phyloP scores from a whole-genome alignment of 2,329 filamentous ascomycete genomes.

The Kalmusia sp. region DNA sequence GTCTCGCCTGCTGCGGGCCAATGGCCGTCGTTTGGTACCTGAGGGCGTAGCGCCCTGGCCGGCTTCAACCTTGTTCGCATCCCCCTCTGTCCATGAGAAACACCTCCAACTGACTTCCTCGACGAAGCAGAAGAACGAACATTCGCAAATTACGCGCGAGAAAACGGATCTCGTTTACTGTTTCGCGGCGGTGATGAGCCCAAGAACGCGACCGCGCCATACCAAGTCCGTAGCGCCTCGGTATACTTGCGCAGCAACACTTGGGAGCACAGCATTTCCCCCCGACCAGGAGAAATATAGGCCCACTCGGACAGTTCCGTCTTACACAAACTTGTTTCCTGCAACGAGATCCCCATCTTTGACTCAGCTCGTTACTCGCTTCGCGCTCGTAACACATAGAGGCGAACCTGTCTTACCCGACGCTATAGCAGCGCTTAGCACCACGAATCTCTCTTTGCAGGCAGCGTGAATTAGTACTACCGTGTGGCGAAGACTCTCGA shows the following conservation, averaged over 20 bases:
- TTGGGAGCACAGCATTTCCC: no score
- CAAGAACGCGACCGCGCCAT: neutral
- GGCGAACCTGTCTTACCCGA: neutral
- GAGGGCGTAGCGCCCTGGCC: neutral
- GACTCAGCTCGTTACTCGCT: neutral
- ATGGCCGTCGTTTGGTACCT: neutral
- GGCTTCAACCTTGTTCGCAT: neutral
- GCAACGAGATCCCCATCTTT: neutral
- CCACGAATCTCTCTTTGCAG: neutral
- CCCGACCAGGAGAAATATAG: no score
- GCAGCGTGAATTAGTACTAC: neutral
- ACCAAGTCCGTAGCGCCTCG: constrained; percentile 1
- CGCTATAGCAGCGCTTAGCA: neutral
- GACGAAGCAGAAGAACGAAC: no score
- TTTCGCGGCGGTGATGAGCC: neutral
- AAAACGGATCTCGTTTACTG: neutral
- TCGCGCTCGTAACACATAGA: neutral
- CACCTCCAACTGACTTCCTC: no score
- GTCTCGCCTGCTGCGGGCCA: neutral
- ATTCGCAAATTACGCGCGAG: neutral
- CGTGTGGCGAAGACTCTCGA: no score
- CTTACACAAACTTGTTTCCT: neutral
- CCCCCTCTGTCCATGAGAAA: neutral
- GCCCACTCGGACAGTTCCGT: no score
- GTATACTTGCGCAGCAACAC: neutral